Evolutionary conservation across 495 filamentous ascomycete species (phyloP).

Genomic region (Monascus purpureus): DNA sequence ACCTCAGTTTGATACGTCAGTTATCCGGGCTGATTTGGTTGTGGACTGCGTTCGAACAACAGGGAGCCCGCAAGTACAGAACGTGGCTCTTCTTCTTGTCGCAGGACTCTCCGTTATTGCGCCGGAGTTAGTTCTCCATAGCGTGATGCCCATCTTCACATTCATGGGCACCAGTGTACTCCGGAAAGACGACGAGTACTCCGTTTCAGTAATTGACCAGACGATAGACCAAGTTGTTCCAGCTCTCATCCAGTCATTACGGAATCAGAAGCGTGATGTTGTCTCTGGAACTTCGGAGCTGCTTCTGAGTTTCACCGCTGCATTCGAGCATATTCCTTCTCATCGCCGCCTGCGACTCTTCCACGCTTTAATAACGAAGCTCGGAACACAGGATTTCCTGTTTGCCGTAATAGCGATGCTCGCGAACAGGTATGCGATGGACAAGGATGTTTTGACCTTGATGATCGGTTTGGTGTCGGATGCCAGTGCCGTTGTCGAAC

Average conservation of each 20-base stretch:
- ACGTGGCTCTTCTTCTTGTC: slow-evolving; percentile 77
- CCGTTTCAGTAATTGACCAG: slow-evolving; percentile 72
- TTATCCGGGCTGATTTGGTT: slow-evolving; percentile 71
- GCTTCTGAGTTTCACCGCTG: slow-evolving; percentile 79
- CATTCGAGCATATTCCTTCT: slow-evolving; percentile 85
- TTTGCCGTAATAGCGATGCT: slow-evolving; percentile 35
- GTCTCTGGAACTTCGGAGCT: slow-evolving; percentile 72
- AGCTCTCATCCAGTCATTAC: slow-evolving; percentile 72
- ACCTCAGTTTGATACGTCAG: slow-evolving; percentile 54
- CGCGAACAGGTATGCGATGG: slow-evolving; percentile 27
- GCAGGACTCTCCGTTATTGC: slow-evolving; percentile 68
- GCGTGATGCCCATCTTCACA: slow-evolving; percentile 97
- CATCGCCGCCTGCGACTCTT: slow-evolving; percentile 74
- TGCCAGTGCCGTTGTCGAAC: slow-evolving; percentile 50
- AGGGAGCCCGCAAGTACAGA: slow-evolving; percentile 79
- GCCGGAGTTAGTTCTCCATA: slow-evolving; percentile 82
- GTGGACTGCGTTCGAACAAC: slow-evolving; percentile 85
- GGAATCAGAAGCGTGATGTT: slow-evolving; percentile 60
- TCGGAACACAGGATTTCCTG: slow-evolving; percentile 66
- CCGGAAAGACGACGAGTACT: slow-evolving; percentile 86
- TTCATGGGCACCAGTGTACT: slow-evolving; percentile 88
- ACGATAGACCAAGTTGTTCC: slow-evolving; percentile 86
- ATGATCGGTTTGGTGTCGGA: slow-evolving; percentile 31
- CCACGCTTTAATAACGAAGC: slow-evolving; percentile 58
- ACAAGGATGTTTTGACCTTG: slow-evolving; percentile 30